phyloP scores from a whole-genome alignment of 2,329 filamentous ascomycete species.

The Nemania sp. region DNA sequence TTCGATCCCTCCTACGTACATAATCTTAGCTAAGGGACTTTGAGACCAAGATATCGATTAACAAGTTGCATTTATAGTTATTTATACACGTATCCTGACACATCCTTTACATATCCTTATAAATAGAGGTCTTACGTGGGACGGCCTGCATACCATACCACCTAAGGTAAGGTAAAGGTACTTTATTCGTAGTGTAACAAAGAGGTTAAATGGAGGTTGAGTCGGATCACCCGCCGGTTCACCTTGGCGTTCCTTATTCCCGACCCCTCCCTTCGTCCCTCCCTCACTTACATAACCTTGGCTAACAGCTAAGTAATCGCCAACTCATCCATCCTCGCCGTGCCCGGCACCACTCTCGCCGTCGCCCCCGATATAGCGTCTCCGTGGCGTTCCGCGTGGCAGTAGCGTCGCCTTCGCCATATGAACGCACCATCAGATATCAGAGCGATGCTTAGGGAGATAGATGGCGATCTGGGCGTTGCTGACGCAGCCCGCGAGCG shows the following conservation, averaged over 20 bases:
- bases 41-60: too few relatives aligned
- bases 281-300: too few relatives aligned
- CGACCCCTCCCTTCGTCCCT: too few relatives aligned
- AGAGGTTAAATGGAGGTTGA: background rate
- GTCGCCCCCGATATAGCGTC: too few relatives aligned
- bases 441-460: background rate
- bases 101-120: background rate
- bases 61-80: too few relatives aligned
- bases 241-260: too few relatives aligned
- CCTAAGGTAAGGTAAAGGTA: too few relatives aligned
- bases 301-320: too few relatives aligned
- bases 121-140: slow-evolving; percentile 12
- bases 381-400: background rate
- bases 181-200: too few relatives aligned
- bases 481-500: background rate
- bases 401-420: background rate
- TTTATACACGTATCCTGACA: background rate
- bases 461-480: background rate
- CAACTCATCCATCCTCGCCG: too few relatives aligned
- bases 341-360: too few relatives aligned
- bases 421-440: background rate
- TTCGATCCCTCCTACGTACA: background rate
- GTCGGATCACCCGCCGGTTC: background rate
- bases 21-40: too few relatives aligned
- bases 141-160: background rate